Evolutionary conservation across 352 stramenopile genomes (phyloP), one percentile per base, ranked within the genome.

Genomic region (Lagenidium giganteum): DNA sequence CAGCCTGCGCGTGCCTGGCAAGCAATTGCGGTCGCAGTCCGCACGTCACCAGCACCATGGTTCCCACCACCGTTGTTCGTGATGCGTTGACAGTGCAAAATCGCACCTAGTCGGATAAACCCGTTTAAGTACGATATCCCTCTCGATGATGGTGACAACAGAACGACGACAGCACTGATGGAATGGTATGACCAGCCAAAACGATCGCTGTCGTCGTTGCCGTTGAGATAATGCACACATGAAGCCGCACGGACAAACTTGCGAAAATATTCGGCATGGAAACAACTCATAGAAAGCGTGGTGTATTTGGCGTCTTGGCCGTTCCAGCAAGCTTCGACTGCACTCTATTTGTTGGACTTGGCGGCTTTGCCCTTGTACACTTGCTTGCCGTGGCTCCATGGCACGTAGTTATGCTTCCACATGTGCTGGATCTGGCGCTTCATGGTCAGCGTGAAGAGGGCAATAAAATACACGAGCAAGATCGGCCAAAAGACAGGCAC

Each of bases 361-460:
- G 62, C 75, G 31, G 36, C 37, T 36, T 70, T 72, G 59, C 76
- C 72, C 66, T 96, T 97, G 76, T 98, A 98, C 42, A 96, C 96
- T 54, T 93, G 76, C 67, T 98, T 98, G 51, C 95, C 95, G 57
- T 93, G 95, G 59, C 70, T 94, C 75, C 96, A 98, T 17, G 96
- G 96, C 7, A 99, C 94, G 67, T 98, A 99, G 63, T 97, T 98
- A 79, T 99, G 93, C 74, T 99, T 98, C 81, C 97, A 98, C 96
- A 99, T 99, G 73, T 99, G 96, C 66, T 96, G 93, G 70, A 99
- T 98, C 81, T 99, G 96, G 61, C 94, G 85, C 77, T 98, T 98
- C 96, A 99, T 99, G 16, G 96, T 98, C 57, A 99, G 83, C 68
- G 97, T 90, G 61, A 99, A 98, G 14, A 99, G 80, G 41, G 97